These are phyloP conservation scores for Gossypium trilobum DNA, from an alignment of 441 rosid species.

Conservation along the genomic window DNA sequence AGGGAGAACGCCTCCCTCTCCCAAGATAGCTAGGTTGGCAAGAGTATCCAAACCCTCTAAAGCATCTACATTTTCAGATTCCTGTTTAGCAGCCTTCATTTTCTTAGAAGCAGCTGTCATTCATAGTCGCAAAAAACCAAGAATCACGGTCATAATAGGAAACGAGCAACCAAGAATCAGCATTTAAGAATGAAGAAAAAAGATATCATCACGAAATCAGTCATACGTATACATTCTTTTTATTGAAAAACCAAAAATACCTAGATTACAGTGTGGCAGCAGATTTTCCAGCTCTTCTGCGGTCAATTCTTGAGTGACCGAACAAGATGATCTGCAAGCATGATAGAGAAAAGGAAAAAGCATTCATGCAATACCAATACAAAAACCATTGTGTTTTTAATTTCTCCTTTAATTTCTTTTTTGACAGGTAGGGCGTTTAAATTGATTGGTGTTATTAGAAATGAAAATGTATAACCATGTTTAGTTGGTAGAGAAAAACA, in stretches of 20 bases:
- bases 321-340: slow-evolving; percentile 50
- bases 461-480: too few species aligned
- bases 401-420: neutral
- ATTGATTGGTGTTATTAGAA: too few species aligned
- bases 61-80: slow-evolving; percentile 35
- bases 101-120: slow-evolving; percentile 43
- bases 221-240: neutral
- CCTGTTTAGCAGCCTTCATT: slow-evolving; percentile 46
- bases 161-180: slow-evolving; percentile 5
- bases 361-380: neutral
- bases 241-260: slow-evolving; percentile 27
- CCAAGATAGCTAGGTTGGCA: slow-evolving; percentile 39
- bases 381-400: neutral
- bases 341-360: slow-evolving; percentile 8
- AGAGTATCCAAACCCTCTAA: slow-evolving; percentile 49
- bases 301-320: slow-evolving; percentile 48
- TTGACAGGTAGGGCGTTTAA: neutral
- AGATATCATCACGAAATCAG: neutral
- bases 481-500: neutral
- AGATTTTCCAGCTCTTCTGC: slow-evolving; percentile 55
- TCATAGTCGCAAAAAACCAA: slow-evolving; percentile 12
- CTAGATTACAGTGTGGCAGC: slow-evolving; percentile 39
- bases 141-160: slow-evolving; percentile 3
- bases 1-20: slow-evolving; percentile 29
- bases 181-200: slow-evolving; percentile 14